Base-by-base conservation (phyloP, 768 basidiomycete genomes). In the Pulveroboletus sp. region DNA sequence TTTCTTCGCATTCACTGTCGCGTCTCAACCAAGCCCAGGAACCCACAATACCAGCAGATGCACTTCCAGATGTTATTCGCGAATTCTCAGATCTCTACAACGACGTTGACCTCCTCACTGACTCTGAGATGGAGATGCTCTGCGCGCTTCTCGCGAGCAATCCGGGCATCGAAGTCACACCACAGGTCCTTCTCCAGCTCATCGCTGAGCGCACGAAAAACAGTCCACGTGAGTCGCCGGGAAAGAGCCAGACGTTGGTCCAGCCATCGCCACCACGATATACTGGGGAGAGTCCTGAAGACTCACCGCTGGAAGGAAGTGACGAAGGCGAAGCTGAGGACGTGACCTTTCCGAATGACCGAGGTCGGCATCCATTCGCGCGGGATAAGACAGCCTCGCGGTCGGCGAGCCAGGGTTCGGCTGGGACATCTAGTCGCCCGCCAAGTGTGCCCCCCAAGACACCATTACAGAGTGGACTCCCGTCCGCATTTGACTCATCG, bases 31-130 rank as follows among this genome's bases (percentile, higher is more conserved):
- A 81, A 18, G 69, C 74, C 17, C 80, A 79, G 46, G 80, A 82
- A 49, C 78, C 83, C 31, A 76, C 77, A 17, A 81, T 91, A 56
- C 86, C 87, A 11, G 88, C 79, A 39, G 76, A 80, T 54, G 78
- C 76, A n/a, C 78, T 91, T 33, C 75, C 83, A 31, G 83, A 87
- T 58, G 78, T 91, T 28, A 76, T 91, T 39, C 75, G 77, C 39
- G 72, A 78, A 14, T 86, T 86, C 59, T 79, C 80, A 5, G 72
- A 82, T 28, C 66, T 77, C 5, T 82, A 82, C 61, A 70, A 78
- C 53, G 80, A 81, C 10, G 71, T 76, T 17, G 76, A 84, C 55
- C 77, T 91, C n/a, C 71, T 93, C 57, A 74, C 76, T 9, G 71
- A 73, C 35, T 74, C 81, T 21, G 90, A 92, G 65, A 75, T 80